Evolutionary conservation across 2,329 filamentous ascomycete genomes (phyloP).

Genomic region (Polychaeton citri): DNA sequence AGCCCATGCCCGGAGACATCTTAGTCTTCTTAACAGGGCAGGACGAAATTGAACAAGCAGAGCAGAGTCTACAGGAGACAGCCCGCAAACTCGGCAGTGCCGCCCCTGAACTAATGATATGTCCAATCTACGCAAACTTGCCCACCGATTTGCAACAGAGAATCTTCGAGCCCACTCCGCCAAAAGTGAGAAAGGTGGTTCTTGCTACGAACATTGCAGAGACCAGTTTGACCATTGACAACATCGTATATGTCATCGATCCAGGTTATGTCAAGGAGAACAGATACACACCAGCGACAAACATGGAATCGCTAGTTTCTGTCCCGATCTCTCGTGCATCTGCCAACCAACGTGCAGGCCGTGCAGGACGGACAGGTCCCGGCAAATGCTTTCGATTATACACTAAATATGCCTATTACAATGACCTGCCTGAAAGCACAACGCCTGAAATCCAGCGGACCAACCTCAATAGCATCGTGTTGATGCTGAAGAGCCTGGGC

Average conservation of each 20-base stretch:
- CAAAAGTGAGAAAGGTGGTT: slow-evolving; percentile 76
- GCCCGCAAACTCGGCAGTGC: slow-evolving; percentile 73
- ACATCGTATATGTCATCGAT: slow-evolving; percentile 92
- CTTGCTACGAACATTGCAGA: slow-evolving; percentile 95
- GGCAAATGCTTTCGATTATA: slow-evolving; percentile 91
- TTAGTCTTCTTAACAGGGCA: slow-evolving; percentile 91
- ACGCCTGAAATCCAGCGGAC: slow-evolving; percentile 88
- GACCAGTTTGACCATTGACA: slow-evolving; percentile 88
- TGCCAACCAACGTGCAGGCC: slow-evolving; percentile 82
- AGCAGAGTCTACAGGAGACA: slow-evolving; percentile 73
- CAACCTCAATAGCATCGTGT: slow-evolving; percentile 70
- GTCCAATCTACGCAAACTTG: slow-evolving; percentile 87
- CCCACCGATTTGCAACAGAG: slow-evolving; percentile 82
- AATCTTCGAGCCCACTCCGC: slow-evolving; percentile 87
- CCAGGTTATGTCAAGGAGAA: slow-evolving; percentile 94
- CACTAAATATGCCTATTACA: slow-evolving; percentile 76
- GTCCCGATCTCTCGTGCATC: slow-evolving; percentile 85
- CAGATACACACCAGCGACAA: slow-evolving; percentile 77
- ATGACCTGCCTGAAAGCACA: slow-evolving; percentile 84
- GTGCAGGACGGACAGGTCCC: slow-evolving; percentile 80
- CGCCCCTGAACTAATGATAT: slow-evolving; percentile 75
- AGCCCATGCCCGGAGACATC: slow-evolving; percentile 68
- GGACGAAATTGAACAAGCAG: slow-evolving; percentile 86
- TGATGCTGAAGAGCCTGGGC: slow-evolving; percentile 77
- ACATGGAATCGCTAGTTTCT: slow-evolving; percentile 84